phyloP scores from a whole-genome alignment of 169 alveolate species.

The Eimeria acervulina region DNA sequence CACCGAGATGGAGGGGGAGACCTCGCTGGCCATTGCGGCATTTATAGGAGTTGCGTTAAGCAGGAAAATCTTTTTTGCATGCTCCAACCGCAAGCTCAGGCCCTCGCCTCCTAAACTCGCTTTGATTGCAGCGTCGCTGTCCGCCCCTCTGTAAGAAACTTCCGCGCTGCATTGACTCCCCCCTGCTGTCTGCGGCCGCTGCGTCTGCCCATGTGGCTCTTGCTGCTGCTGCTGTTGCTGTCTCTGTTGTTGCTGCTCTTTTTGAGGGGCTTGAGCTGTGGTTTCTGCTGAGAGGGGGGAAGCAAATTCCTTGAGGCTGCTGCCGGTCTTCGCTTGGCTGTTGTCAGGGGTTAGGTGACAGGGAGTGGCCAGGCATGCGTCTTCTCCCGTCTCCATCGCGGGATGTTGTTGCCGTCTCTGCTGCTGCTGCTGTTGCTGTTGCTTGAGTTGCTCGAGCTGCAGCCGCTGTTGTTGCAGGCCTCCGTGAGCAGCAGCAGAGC shows the following conservation, averaged over 20 bases:
- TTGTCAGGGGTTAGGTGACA: background rate
- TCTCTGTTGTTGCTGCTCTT: slow-evolving; percentile 27
- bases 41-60: background rate
- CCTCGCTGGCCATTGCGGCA: background rate
- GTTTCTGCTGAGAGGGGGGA: background rate
- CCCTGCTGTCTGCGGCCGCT: background rate
- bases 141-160: background rate
- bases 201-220: slow-evolving; percentile 1
- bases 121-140: background rate
- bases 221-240: slow-evolving; percentile 49
- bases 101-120: slow-evolving; percentile 68
- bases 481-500: slow-evolving; percentile 2
- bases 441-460: slow-evolving; percentile 13
- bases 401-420: slow-evolving; percentile 14
- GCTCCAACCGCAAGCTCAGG: slow-evolving; percentile 51
- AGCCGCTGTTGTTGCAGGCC: slow-evolving; percentile 19
- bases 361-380: background rate
- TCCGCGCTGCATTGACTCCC: background rate
- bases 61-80: slow-evolving; percentile 33
- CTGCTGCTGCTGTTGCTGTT: slow-evolving; percentile 21
- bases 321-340: background rate
- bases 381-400: slow-evolving; percentile 39
- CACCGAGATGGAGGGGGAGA: slow-evolving; percentile 39
- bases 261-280: background rate
- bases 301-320: no score